A percentile compares a stretch with the other conserved stretches of the same genome.
phyloP scores from a whole-genome alignment of 2,329 filamentous ascomycete genomes.

The Beauveria rudraprayagi region DNA sequence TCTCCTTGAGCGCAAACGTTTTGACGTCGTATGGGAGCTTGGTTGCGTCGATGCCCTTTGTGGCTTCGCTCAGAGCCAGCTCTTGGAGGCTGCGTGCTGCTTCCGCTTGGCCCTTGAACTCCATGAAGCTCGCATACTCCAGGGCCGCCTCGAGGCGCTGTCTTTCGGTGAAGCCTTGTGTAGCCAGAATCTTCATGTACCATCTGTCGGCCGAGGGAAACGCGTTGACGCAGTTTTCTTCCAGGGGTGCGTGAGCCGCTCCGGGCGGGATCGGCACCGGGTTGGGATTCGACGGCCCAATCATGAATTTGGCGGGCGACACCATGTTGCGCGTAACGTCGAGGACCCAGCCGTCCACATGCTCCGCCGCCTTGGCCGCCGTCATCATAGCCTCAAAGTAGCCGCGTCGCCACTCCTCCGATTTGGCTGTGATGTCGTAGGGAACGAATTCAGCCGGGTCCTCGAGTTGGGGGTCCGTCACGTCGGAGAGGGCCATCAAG shows the following conservation, averaged over 20 bases:
- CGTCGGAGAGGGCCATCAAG: conserved; percentile 41
- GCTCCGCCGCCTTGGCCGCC: conserved; percentile 67
- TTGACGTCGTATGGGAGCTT: conserved; percentile 45
- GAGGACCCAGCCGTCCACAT: conserved; percentile 69
- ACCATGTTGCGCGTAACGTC: conserved; percentile 59
- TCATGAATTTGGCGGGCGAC: conserved; percentile 65
- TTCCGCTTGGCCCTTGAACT: conserved; percentile 60
- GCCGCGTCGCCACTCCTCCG: conserved; percentile 75
- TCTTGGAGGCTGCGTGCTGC: conserved; percentile 65
- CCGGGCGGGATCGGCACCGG: conserved; percentile 65
- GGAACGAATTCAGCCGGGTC: conserved; percentile 57
- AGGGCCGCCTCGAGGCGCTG: conserved; percentile 77
- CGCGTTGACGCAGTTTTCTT: conserved; percentile 66
- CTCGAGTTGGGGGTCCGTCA: conserved; percentile 62
- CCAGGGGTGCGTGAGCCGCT: conserved; percentile 54
- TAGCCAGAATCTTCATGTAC: conserved; percentile 76
- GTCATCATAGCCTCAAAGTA: conserved; percentile 80
- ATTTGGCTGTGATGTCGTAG: conserved; percentile 65
- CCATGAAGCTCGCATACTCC: conserved; percentile 77
- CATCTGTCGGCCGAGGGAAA: conserved; percentile 65
- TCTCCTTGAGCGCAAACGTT: conserved; percentile 57
- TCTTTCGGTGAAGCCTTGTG: conserved; percentile 66
- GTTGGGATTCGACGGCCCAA: conserved; percentile 75
- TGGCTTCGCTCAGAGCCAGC: conserved; percentile 69
- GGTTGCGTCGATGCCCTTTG: conserved; percentile 40